These are phyloP conservation scores for Fomitiporia mediterranea DNA, from an alignment of 1,284 basidiomycete genomes.

Conservation along the genomic window DNA sequence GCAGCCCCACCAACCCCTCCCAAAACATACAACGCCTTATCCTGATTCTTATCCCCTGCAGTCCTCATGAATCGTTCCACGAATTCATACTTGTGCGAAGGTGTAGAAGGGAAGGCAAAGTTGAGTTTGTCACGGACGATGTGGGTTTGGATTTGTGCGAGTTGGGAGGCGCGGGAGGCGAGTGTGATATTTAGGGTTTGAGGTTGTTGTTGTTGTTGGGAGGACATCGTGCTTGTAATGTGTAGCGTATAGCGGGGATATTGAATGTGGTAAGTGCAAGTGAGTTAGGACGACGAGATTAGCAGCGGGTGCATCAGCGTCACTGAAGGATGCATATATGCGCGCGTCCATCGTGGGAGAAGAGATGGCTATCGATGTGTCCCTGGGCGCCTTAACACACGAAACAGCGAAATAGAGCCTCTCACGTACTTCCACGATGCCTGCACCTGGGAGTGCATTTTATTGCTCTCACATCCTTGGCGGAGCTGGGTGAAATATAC, in stretches of 20 bases:
- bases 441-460: too few relatives aligned
- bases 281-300: not conserved
- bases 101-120: conserved; percentile 38
- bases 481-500: too few relatives aligned
- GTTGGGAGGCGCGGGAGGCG: conserved; percentile 81
- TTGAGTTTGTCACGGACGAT: conserved; percentile 60
- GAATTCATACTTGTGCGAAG: conserved; percentile 38
- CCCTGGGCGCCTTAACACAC: not conserved
- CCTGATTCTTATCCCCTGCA: conserved; percentile 89
- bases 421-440: conserved; percentile 5
- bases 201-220: not conserved
- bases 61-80: conserved; percentile 84
- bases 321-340: not conserved
- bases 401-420: not conserved
- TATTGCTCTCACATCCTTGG: too few relatives aligned
- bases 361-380: not conserved
- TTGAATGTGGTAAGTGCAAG: not conserved
- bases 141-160: conserved; percentile 86
- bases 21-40: conserved; percentile 72
- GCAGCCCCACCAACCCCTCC: conserved; percentile 36
- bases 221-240: not conserved
- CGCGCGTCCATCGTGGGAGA: not conserved
- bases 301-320: not conserved
- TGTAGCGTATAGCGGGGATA: not conserved
- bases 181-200: conserved; percentile 46